Conservation (phyloP, 345 rosid genomes). For the Garcia nutans region DNA sequence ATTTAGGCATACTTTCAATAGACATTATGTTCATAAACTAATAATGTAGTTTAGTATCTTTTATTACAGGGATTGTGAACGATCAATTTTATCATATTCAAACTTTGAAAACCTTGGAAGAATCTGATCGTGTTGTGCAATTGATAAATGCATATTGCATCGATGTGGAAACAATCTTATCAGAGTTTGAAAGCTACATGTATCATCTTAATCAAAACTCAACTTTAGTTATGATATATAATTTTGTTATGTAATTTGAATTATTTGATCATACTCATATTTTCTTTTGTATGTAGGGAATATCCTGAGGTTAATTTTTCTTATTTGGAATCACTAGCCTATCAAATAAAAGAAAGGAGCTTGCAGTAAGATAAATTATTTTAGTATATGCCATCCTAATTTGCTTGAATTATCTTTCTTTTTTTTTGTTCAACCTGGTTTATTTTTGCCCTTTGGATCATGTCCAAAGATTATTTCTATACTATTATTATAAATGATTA, state of each 20-base stretch:
- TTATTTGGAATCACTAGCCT: slow-evolving; percentile 32
- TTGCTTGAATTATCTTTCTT: background rate
- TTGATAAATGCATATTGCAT: slow-evolving; percentile 40
- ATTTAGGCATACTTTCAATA: too few relatives aligned
- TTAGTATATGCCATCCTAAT: background rate
- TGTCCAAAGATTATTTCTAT: background rate
- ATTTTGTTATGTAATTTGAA: background rate
- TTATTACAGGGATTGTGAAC: slow-evolving; percentile 39
- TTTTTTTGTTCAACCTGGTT: background rate
- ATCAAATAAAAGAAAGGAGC: slow-evolving; percentile 39
- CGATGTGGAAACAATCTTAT: slow-evolving; percentile 36
- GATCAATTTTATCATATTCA: slow-evolving; percentile 36
- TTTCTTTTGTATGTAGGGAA: slow-evolving; percentile 32
- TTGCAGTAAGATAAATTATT: slow-evolving; percentile 32
- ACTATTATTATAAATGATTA: background rate
- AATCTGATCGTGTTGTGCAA: slow-evolving; percentile 35
- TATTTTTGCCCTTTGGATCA: background rate
- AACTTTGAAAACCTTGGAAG: slow-evolving; percentile 34
- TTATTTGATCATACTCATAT: slow-evolving; percentile 7
- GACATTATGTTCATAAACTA: too few relatives aligned
- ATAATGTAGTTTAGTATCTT: background rate
- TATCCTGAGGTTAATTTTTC: slow-evolving; percentile 36
- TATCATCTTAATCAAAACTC: slow-evolving; percentile 15
- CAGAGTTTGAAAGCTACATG: slow-evolving; percentile 35
- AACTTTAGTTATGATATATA: background rate